A percentile compares a stretch with the other conserved stretches of the same genome.
Conservation (phyloP, 1,139 yeast genomes). For the Suhomyces taliae region DNA sequence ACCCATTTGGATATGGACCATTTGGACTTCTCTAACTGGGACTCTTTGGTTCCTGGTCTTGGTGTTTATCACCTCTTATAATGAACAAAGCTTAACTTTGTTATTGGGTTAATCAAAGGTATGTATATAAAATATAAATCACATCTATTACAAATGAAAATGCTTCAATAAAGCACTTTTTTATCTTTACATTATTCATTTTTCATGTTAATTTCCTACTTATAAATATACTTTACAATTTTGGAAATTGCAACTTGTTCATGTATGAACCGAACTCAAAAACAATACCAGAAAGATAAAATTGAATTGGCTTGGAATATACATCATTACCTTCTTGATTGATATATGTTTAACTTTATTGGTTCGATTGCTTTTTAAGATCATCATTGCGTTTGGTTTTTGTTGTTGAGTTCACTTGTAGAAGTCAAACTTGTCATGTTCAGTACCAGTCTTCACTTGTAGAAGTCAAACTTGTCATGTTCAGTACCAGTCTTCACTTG, state of each 20-base stretch:
- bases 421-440: conserved; percentile 96
- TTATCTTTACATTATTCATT: not conserved
- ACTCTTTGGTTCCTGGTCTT: conserved; percentile 59
- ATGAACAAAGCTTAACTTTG: too few relatives aligned
- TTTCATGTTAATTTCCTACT: not conserved
- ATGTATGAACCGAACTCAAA: not conserved
- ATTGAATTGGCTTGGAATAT: not conserved
- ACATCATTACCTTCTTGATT: too few relatives aligned
- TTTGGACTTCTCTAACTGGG: conserved; percentile 48
- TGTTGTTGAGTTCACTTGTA: conserved; percentile 57
- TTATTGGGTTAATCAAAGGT: not conserved
- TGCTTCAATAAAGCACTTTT: not conserved
- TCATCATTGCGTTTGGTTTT: too few relatives aligned
- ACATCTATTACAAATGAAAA: too few relatives aligned
- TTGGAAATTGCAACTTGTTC: not conserved
- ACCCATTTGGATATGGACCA: conserved; percentile 70
- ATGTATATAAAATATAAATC: not conserved
- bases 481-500: conserved; percentile 96
- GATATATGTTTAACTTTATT: too few relatives aligned
- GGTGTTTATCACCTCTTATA: conserved; percentile 21
- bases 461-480: conserved; percentile 96
- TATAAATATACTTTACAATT: not conserved
- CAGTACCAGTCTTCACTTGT: conserved; percentile 85
- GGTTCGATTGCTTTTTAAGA: too few relatives aligned
- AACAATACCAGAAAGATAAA: too few relatives aligned